Percentiles rank a stretch among this genome's conserved stretches.
Evolutionary conservation across 2,329 filamentous ascomycete genomes (phyloP).

Genomic region (Aspergillus sojae): DNA sequence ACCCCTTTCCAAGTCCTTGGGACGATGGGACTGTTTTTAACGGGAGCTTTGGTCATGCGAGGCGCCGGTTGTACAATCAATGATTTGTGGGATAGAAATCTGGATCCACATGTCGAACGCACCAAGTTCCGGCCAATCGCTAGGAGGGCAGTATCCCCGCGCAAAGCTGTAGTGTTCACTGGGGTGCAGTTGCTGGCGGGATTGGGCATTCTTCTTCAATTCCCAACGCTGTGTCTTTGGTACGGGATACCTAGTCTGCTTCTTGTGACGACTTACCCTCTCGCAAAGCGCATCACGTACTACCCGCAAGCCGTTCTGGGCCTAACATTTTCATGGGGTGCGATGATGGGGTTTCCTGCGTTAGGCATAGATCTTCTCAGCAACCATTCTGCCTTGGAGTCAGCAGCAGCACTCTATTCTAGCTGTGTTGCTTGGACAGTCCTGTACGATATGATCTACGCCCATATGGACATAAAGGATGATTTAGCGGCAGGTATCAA

Average conservation of each 20-base stretch:
- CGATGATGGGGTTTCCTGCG: slow-evolving; percentile 52
- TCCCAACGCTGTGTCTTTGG: slow-evolving; percentile 46
- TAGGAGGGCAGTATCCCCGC: slow-evolving; percentile 52
- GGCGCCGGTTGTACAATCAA: slow-evolving; percentile 59
- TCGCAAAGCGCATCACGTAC: slow-evolving; percentile 56
- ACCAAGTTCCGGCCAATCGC: slow-evolving; percentile 56
- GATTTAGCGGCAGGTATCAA: slow-evolving; percentile 54
- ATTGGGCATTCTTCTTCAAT: slow-evolving; percentile 46
- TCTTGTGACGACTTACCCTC: slow-evolving; percentile 52
- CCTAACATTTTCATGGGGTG: slow-evolving; percentile 54
- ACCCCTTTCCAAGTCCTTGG: slow-evolving; percentile 40
- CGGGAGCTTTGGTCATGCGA: slow-evolving; percentile 52
- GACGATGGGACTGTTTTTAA: slow-evolving; percentile 44
- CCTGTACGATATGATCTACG: slow-evolving; percentile 56
- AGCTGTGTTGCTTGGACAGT: slow-evolving; percentile 54
- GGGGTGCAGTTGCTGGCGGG: slow-evolving; percentile 46
- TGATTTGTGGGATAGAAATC: slow-evolving; percentile 57
- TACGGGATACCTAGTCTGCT: slow-evolving; percentile 48
- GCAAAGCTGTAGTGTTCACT: slow-evolving; percentile 49
- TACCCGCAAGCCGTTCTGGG: slow-evolving; percentile 57
- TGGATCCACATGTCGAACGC: slow-evolving; percentile 56
- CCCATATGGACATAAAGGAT: slow-evolving; percentile 56
- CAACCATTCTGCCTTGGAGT: slow-evolving; percentile 38
- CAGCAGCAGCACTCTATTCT: slow-evolving; percentile 47
- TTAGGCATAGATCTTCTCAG: slow-evolving; percentile 49